Conservation (phyloP, 2,329 filamentous ascomycete species). For the Aspergillus luchuensis region DNA sequence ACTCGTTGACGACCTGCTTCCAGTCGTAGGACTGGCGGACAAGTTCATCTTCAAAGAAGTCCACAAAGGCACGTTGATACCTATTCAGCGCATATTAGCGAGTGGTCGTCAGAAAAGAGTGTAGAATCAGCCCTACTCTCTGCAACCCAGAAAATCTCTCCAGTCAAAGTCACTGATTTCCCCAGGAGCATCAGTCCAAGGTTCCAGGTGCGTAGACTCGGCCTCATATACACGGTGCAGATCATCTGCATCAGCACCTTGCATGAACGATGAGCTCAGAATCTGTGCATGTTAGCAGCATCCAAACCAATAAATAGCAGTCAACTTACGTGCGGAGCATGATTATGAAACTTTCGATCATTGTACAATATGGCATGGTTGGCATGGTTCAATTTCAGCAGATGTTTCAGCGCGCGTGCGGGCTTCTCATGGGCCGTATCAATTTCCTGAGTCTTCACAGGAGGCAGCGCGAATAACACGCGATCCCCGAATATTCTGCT, state of each 20-base stretch:
- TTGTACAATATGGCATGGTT: slow-evolving; percentile 85
- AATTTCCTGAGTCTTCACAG: slow-evolving; percentile 74
- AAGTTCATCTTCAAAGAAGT: slow-evolving; percentile 93
- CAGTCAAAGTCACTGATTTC: slow-evolving; percentile 85
- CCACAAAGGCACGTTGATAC: slow-evolving; percentile 87
- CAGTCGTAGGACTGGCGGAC: slow-evolving; percentile 79
- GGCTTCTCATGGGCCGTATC: slow-evolving; percentile 79
- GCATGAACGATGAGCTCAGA: slow-evolving; percentile 79
- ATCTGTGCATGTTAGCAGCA: slow-evolving; percentile 50
- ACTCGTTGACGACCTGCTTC: slow-evolving; percentile 74
- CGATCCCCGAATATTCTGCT: slow-evolving; percentile 26
- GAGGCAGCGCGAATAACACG: slow-evolving; percentile 54
- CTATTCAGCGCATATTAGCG: slow-evolving; percentile 31
- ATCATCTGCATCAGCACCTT: slow-evolving; percentile 73
- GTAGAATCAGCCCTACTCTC: slow-evolving; percentile 50
- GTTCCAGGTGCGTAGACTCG: slow-evolving; percentile 70
- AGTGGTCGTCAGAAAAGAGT: too few relatives aligned
- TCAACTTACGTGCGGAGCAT: slow-evolving; percentile 68
- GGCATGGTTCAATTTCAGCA: slow-evolving; percentile 87
- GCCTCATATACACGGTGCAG: slow-evolving; percentile 79
- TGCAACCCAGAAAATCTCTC: slow-evolving; percentile 78
- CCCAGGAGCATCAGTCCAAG: slow-evolving; percentile 80
- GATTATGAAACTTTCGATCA: slow-evolving; percentile 75
- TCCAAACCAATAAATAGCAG: not conserved
- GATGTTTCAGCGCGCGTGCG: slow-evolving; percentile 81